A percentile compares a stretch with the other conserved stretches of the same genome.
Conservation (phyloP, 805 yeast species). For the Hanseniaspora opuntiae region DNA sequence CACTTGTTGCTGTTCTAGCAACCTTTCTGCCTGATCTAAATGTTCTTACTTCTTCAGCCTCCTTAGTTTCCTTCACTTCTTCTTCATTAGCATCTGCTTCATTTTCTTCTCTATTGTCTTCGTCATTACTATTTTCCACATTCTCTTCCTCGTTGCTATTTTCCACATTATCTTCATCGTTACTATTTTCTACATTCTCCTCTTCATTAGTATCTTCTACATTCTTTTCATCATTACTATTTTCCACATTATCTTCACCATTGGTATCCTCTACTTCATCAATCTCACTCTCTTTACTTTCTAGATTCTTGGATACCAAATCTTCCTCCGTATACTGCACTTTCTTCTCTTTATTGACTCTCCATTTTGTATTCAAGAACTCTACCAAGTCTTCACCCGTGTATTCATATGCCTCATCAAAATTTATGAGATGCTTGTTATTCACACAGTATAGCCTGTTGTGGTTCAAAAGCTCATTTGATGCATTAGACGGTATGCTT, state of each 20-base stretch:
- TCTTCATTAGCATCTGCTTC: not conserved
- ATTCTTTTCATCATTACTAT: not conserved
- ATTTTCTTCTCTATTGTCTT: constrained; percentile 9
- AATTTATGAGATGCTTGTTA: constrained; percentile 2
- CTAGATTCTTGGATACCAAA: not conserved
- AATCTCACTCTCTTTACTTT: not conserved
- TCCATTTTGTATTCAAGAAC: constrained; percentile 4
- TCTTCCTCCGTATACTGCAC: not conserved
- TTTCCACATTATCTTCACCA: constrained; percentile 8
- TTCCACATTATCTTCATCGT: not conserved
- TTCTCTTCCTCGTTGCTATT: constrained; percentile 5
- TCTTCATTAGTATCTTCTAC: constrained; percentile 12
- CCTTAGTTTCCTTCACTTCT: constrained; percentile 10
- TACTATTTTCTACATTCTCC: not conserved
- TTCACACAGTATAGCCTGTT: constrained; percentile 7
- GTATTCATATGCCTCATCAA: not conserved
- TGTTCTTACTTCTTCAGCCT: constrained; percentile 5
- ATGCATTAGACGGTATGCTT: not conserved
- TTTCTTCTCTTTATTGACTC: not conserved
- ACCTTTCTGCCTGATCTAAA: constrained; percentile 10
- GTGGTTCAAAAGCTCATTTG: not conserved
- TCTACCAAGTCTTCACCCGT: not conserved
- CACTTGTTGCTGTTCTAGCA: not conserved
- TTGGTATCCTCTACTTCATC: constrained; percentile 11
- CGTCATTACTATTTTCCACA: not conserved